Base-by-base conservation (phyloP, 208 protist genomes). In the Wallacemonas sp. region DNA sequence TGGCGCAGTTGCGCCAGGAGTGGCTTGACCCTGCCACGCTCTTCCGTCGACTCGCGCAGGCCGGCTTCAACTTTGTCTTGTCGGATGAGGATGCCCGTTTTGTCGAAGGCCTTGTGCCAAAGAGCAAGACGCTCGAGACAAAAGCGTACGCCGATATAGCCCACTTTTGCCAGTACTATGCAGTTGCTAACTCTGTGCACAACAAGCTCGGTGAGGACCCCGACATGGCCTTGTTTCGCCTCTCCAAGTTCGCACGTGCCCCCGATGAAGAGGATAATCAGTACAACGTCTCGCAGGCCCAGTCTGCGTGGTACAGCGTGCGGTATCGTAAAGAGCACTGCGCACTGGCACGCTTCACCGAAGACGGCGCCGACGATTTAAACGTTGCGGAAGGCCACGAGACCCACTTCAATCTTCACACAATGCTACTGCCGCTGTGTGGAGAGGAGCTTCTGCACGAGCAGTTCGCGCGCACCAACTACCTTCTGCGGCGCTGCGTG, bases 111-210 rank as follows among this genome's bases (percentile, higher is more conserved):
- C 68, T 94, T 10, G 45, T 85, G 4, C 92, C 92, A 3, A 95
- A 94, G 68, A 78, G 69, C 9, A 65, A 45, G 24, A 76, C 45
- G 33, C 63, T 97, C 30, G 92, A 97, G 70, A 63, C 71, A 41
- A 92, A 90, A 72, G 88, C 73, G 19, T 97, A 97, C 71, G 72
- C 81, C 5, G 92, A 97, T 50, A 84, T 97, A 34, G 89, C 92
- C 13, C 88, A 93, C 55, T 91, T 95, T 66, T 85, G 84, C 53
- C 85, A 91, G 48, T 85, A 76, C 72, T 86, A 85, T 64, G 73
- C 72, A 26, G 80, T 97, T 29, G 79, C 87, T 3, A 92, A 66
- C 73, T 81, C 86, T 10, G 63, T 65, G 15, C 92, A 97, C 75
- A 97, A 97, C 68, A 91, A 83, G 59, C 61, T 69, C 66, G 89